These are phyloP conservation scores for Plasmodium berghei DNA, from an alignment of 169 alveolate species.

Conservation along the genomic window DNA sequence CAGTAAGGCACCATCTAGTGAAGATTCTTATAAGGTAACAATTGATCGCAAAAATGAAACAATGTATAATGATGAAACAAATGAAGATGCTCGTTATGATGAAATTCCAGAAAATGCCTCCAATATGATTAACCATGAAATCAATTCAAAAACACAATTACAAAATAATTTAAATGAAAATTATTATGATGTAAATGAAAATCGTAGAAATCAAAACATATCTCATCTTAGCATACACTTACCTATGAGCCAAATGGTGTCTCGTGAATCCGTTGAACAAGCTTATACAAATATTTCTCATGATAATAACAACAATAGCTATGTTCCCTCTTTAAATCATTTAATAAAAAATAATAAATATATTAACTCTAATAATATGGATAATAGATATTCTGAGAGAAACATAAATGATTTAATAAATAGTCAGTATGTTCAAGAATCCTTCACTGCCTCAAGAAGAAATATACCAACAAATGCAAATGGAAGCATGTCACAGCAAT, in stretches of 20 bases:
- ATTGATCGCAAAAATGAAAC: slow-evolving; percentile 49
- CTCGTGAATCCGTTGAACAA: slow-evolving; percentile 18
- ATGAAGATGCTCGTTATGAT: slow-evolving; percentile 25
- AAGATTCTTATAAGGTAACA: slow-evolving; percentile 1
- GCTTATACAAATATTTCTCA: slow-evolving; percentile 6
- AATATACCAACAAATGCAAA: slow-evolving; percentile 1
- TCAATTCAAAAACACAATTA: background rate
- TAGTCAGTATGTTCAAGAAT: slow-evolving; percentile 17
- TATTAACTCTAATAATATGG: background rate
- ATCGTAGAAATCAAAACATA: slow-evolving; percentile 7
- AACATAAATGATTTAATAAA: slow-evolving; percentile 8
- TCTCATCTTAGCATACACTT: slow-evolving; percentile 52
- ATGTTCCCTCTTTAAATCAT: background rate
- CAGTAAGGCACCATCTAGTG: slow-evolving; percentile 11
- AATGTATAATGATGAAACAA: slow-evolving; percentile 45
- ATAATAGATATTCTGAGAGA: slow-evolving; percentile 20
- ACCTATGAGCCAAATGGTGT: slow-evolving; percentile 15
- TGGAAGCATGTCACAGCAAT: slow-evolving; percentile 3
- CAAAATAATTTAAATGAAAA: slow-evolving; percentile 17
- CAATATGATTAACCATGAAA: slow-evolving; percentile 3
- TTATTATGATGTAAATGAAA: slow-evolving; percentile 27
- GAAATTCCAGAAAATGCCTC: background rate
- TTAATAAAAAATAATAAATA: slow-evolving; percentile 4
- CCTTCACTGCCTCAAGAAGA: slow-evolving; percentile 12
- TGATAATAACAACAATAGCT: slow-evolving; percentile 8